Conservation (phyloP, 164 flowering plant genomes). For the Kalanchoe fedtschenkoi region DNA sequence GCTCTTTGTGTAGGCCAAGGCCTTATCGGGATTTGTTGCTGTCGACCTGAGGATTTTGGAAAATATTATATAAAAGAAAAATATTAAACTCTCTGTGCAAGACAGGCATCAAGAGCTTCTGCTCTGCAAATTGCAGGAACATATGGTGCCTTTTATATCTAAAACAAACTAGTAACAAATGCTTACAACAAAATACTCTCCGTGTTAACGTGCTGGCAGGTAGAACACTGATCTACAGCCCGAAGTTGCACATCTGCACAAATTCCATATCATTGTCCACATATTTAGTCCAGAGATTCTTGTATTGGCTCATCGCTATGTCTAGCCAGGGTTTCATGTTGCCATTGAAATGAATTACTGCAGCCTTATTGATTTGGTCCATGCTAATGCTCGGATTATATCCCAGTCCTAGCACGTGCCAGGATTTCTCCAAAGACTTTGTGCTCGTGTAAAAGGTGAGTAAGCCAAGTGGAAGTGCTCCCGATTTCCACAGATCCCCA, state of each 20-base stretch:
- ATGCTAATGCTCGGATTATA: slow-evolving; percentile 85
- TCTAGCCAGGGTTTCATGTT: slow-evolving; percentile 99
- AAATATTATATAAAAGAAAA: too few relatives aligned
- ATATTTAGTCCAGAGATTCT: slow-evolving; percentile 78
- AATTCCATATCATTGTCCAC: slow-evolving; percentile 84
- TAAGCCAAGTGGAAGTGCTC: slow-evolving; percentile 77
- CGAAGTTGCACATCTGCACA: slow-evolving; percentile 92
- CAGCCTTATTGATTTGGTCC: slow-evolving; percentile 80
- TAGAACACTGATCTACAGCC: slow-evolving; percentile 34
- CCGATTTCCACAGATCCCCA: slow-evolving; percentile 56
- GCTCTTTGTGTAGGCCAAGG: too few relatives aligned
- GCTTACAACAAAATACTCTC: slow-evolving; percentile 1
- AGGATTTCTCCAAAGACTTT: slow-evolving; percentile 78
- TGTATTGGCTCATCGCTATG: slow-evolving; percentile 79
- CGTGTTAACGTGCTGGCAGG: background rate
- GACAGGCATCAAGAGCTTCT: background rate
- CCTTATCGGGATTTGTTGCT: too few relatives aligned
- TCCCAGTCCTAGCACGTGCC: slow-evolving; percentile 92
- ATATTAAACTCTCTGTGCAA: too few relatives aligned
- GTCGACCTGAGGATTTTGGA: too few relatives aligned
- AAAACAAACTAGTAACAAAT: background rate
- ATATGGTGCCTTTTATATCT: background rate
- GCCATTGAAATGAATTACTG: slow-evolving; percentile 83
- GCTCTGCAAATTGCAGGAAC: background rate
- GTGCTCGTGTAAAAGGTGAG: slow-evolving; percentile 72